phyloP scores from a whole-genome alignment of 2,329 filamentous ascomycete genomes.

The Claviceps pazoutovae region DNA sequence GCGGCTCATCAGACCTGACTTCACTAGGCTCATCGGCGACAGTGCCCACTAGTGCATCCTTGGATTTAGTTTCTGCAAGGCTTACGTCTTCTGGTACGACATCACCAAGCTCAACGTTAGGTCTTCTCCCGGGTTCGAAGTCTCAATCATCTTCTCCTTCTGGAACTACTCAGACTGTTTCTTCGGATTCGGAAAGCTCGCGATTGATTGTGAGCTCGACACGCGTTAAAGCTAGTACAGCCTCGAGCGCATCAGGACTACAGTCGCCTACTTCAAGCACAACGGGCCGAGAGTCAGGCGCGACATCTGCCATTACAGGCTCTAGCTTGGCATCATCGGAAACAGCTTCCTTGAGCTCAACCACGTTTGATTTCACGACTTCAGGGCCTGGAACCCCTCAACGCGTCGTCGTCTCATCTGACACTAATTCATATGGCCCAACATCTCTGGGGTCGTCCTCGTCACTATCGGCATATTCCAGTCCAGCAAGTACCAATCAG shows the following conservation, averaged over 20 bases:
- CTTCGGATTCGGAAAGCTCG: no score
- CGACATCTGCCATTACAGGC: not conserved
- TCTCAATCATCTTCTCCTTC: not conserved
- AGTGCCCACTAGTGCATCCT: not conserved
- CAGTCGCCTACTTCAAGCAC: not conserved
- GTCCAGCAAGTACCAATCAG: not conserved
- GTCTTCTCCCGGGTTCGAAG: not conserved
- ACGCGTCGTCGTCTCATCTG: not conserved
- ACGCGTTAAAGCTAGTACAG: no score
- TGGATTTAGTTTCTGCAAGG: not conserved
- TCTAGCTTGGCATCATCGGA: not conserved
- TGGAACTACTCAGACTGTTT: no score
- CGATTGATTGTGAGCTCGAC: no score
- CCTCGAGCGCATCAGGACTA: no score
- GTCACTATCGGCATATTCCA: not conserved
- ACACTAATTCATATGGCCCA: not conserved
- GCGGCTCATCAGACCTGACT: not conserved
- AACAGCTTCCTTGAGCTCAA: not conserved
- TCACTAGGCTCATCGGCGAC: not conserved
- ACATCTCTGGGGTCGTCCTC: not conserved
- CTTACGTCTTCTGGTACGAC: not conserved
- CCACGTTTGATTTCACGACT: not conserved
- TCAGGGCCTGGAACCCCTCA: not conserved
- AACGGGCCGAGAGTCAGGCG: not conserved
- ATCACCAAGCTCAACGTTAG: not conserved